Percentiles rank a stretch among this genome's conserved stretches.
These are phyloP conservation scores for Phytophthora idaei DNA, from an alignment of 352 stramenopile genomes.

Conservation along the genomic window DNA sequence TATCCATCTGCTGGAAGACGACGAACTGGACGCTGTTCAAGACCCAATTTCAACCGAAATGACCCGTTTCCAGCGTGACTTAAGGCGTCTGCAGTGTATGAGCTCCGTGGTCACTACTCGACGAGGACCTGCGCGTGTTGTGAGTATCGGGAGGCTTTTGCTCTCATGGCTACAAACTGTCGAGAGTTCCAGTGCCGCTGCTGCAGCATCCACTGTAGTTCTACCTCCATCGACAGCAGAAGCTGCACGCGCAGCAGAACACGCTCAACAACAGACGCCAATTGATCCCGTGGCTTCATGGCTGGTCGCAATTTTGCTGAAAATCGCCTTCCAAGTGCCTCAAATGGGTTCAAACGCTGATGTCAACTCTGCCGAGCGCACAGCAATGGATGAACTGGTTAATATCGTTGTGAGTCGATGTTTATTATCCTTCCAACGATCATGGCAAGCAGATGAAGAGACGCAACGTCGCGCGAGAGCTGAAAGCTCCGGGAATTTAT, in stretches of 20 bases:
- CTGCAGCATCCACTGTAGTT: slow-evolving; percentile 9
- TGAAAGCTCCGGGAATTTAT: slow-evolving; percentile 50
- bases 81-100: slow-evolving; percentile 43
- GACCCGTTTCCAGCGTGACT: slow-evolving; percentile 24
- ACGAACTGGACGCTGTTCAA: background rate
- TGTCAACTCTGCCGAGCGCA: slow-evolving; percentile 14
- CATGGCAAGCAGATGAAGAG: slow-evolving; percentile 55
- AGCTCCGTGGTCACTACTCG: slow-evolving; percentile 17
- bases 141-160: slow-evolving; percentile 29
- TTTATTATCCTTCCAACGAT: slow-evolving; percentile 44
- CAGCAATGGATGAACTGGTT: slow-evolving; percentile 23
- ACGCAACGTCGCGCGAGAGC: slow-evolving; percentile 35
- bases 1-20: slow-evolving; percentile 5
- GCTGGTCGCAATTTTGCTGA: slow-evolving; percentile 52
- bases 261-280: slow-evolving; percentile 21
- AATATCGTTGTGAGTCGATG: slow-evolving; percentile 8
- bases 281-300: slow-evolving; percentile 42
- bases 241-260: slow-evolving; percentile 16
- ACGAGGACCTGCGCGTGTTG: slow-evolving; percentile 12
- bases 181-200: slow-evolving; percentile 38
- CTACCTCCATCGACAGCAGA: slow-evolving; percentile 16
- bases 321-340: slow-evolving; percentile 32
- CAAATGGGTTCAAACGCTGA: slow-evolving; percentile 11
- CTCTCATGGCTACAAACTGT: slow-evolving; percentile 48
- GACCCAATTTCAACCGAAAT: background rate